A percentile compares a stretch with the other conserved stretches of the same genome.
phyloP scores from a whole-genome alignment of 2,329 filamentous ascomycete species.

The Xylariaceae sp. region DNA sequence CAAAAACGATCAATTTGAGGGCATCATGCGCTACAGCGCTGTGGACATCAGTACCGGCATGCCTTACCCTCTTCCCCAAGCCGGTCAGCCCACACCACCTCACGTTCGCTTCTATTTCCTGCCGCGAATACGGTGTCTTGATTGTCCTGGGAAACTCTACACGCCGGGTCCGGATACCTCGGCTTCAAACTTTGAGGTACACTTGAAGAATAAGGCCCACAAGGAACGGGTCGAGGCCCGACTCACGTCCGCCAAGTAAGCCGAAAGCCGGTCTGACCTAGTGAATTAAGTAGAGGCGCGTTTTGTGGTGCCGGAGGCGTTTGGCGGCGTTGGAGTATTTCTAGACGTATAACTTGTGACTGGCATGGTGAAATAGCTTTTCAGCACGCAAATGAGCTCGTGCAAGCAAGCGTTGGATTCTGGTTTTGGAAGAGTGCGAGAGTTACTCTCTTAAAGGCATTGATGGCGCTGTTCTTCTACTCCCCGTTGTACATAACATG shows the following conservation, averaged over 20 bases:
- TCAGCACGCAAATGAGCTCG: slow-evolving; percentile 2
- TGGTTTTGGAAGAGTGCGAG: slow-evolving; percentile 10
- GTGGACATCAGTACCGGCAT: slow-evolving; percentile 67
- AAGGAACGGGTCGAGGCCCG: slow-evolving; percentile 58
- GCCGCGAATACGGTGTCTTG: slow-evolving; percentile 82
- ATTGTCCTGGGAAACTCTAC: slow-evolving; percentile 92
- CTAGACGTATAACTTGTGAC: slow-evolving; percentile 13
- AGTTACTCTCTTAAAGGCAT: neutral
- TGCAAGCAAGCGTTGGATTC: slow-evolving; percentile 17
- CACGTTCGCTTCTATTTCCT: slow-evolving; percentile 75
- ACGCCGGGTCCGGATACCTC: slow-evolving; percentile 81
- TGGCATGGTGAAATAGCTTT: slow-evolving; percentile 3
- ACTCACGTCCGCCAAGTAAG: slow-evolving; percentile 13
- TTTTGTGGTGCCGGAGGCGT: neutral
- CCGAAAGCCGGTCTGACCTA: neutral
- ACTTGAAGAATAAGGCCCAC: slow-evolving; percentile 80
- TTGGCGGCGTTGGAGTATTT: slow-evolving; percentile 7
- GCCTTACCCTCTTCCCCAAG: slow-evolving; percentile 48
- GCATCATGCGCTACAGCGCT: slow-evolving; percentile 82
- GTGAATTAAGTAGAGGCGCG: slow-evolving; percentile 1
- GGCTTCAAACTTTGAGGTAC: slow-evolving; percentile 86
- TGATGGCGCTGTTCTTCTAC: neutral
- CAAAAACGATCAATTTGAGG: slow-evolving; percentile 78
- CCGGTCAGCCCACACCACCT: slow-evolving; percentile 48
- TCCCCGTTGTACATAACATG: slow-evolving; percentile 13